Evolutionary conservation across 768 basidiomycete species (phyloP), one percentile per base, ranked within the genome.

Genomic region (Paxillus rubicundulus): DNA sequence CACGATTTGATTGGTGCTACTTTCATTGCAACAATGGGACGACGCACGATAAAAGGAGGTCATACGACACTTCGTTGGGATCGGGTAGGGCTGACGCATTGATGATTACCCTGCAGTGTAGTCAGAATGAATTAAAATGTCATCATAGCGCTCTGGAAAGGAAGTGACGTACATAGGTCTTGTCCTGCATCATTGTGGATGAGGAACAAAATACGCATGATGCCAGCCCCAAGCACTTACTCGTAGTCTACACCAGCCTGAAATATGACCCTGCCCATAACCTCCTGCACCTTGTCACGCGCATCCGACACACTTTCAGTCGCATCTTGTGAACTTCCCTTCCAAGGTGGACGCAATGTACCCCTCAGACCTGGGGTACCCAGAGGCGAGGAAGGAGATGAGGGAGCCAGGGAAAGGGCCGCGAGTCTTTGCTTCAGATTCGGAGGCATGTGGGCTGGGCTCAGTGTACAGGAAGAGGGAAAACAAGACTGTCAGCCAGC

Each of bases 181-280:
- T 48, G 91, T 93, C 71, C 91, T 92, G 54, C 13, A 30, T 7
- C 2, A n/a, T 10, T 17, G 45, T 38, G 49, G 50, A 64, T 61
- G 20, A 64, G 52, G 50, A 49, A 45, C 61, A 28, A 34, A 36
- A 2, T 32, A 40, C 38, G 16, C 10, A 38, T 44, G 48, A 21
- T 40, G 43, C 33, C n/a, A 10, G 20, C 39, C 9, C 38, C 18
- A 30, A 24, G 48, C 16, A 77, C 86, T 64, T 60, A 94, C 92
- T 92, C 90, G 58, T 83, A 92, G 71, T 94, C 92, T 52, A 92
- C 87, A 2, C 92, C 92, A 40, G 92, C 92, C 65, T 92, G 91
- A 61, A 88, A 92, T 41, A 93, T 90, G 72, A 93, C 75, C 66
- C 75, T 82, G 36, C 72, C 64, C 74, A 93, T 79, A 27, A 87